Conservation (phyloP, 495 filamentous ascomycete species). For the Aspergillus bertholletiae region DNA sequence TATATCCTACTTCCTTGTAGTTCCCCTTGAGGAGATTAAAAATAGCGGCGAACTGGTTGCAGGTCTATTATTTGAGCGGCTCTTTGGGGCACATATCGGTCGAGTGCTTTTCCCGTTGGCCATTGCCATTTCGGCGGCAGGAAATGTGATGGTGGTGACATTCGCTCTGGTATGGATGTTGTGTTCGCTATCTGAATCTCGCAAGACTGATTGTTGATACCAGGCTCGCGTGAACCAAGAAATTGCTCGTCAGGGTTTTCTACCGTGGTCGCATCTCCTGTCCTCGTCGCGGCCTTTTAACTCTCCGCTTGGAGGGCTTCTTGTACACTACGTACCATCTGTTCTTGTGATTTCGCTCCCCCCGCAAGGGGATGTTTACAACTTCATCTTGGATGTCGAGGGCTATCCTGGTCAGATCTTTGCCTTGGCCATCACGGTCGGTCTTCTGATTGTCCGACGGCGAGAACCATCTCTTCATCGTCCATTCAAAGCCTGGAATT, state of each 20-base stretch:
- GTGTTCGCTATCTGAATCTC: background rate
- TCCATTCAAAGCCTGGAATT: constrained; percentile 66
- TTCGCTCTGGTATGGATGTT: constrained; percentile 51
- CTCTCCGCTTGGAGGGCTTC: constrained; percentile 61
- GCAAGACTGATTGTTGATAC: background rate
- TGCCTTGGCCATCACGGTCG: constrained; percentile 54
- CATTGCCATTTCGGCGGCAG: constrained; percentile 63
- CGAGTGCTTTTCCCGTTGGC: constrained; percentile 56
- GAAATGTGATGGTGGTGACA: constrained; percentile 77
- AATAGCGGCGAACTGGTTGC: constrained; percentile 64
- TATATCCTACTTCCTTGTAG: constrained; percentile 64
- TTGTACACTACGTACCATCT: constrained; percentile 67
- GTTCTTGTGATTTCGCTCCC: constrained; percentile 62
- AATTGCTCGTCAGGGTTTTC: constrained; percentile 64
- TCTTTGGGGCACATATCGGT: constrained; percentile 59
- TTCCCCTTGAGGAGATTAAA: constrained; percentile 66
- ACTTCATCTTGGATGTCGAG: constrained; percentile 71
- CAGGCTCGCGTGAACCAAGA: constrained; percentile 69
- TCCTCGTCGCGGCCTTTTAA: constrained; percentile 66
- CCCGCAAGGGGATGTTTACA: constrained; percentile 63
- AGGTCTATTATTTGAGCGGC: constrained; percentile 63
- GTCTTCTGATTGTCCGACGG: constrained; percentile 59
- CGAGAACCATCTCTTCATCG: constrained; percentile 57
- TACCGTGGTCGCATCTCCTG: constrained; percentile 60
- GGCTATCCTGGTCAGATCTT: constrained; percentile 65